Conservation (phyloP, 176 grass and related monocot species). For the Carex pumila region DNA sequence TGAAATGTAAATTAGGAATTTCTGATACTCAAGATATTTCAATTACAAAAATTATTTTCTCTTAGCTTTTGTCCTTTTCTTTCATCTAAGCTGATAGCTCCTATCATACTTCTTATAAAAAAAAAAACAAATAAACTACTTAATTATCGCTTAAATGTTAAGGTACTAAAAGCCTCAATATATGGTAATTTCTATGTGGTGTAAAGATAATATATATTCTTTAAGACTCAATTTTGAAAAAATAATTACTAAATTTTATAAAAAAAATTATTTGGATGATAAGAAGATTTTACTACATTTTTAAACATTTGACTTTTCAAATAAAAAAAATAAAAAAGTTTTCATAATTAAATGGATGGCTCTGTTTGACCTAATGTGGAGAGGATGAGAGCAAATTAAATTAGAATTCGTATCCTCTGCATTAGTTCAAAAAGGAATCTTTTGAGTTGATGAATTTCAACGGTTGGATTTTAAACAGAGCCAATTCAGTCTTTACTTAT, state of each 20-base stretch:
- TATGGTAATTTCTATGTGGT: background rate
- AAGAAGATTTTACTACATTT: background rate
- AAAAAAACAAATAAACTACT: background rate
- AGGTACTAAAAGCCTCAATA: background rate
- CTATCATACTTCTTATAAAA: too few species aligned
- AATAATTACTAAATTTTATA: background rate
- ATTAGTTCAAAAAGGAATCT: too few species aligned
- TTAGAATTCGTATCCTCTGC: background rate
- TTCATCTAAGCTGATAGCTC: too few species aligned
- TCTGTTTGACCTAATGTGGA: conserved; percentile 3
- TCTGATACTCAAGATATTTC: background rate
- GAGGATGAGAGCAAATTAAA: background rate
- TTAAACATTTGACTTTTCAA: background rate
- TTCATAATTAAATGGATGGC: background rate
- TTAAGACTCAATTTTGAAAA: background rate
- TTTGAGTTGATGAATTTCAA: too few species aligned
- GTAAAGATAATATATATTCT: background rate
- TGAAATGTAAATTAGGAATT: background rate
- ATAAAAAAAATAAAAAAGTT: background rate
- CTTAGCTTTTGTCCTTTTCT: too few species aligned
- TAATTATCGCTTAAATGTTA: background rate
- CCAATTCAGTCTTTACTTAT: too few species aligned
- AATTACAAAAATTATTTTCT: background rate
- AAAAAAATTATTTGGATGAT: background rate
- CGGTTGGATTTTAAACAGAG: too few species aligned